Percentiles rank a stretch among this genome's conserved stretches.
Conservation (phyloP, 73 alveolate genomes). For the Breviolum minutum region DNA sequence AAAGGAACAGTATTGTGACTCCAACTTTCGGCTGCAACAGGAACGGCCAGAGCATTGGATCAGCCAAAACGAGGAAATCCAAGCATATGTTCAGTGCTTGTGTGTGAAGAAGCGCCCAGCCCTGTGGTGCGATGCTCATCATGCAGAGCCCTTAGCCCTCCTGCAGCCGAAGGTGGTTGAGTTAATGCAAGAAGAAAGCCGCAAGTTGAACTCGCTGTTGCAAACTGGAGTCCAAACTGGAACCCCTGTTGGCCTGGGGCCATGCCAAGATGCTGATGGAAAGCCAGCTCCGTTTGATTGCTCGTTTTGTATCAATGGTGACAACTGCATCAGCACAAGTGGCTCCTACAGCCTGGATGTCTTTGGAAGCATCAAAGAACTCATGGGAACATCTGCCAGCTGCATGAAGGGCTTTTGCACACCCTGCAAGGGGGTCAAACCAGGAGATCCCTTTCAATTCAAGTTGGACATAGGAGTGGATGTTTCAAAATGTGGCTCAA, state of each 20-base stretch:
- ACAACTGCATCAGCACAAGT: conserved; percentile 60
- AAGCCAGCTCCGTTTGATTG: conserved; percentile 30
- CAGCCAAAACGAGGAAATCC: conserved; percentile 66
- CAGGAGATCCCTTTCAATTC: conserved; percentile 61
- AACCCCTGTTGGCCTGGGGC: conserved; percentile 58
- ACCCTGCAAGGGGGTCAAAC: conserved; percentile 80
- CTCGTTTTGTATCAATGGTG: conserved; percentile 68
- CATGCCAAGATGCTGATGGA: conserved; percentile 58
- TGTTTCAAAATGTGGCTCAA: conserved; percentile 55
- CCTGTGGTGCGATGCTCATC: conserved; percentile 61
- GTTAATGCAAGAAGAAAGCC: background rate
- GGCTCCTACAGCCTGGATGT: conserved; percentile 56
- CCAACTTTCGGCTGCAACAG: conserved; percentile 16
- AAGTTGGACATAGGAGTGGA: conserved; percentile 57
- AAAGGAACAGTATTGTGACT: conserved; percentile 16
- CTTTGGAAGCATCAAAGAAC: conserved; percentile 26
- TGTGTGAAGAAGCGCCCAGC: conserved; percentile 43
- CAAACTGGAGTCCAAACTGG: background rate
- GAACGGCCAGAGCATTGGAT: conserved; percentile 73
- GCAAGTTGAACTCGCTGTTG: conserved; percentile 9
- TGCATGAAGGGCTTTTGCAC: conserved; percentile 81
- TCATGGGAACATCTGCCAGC: conserved; percentile 21
- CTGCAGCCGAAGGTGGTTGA: conserved; percentile 21
- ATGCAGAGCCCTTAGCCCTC: conserved; percentile 45
- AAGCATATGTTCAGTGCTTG: conserved; percentile 21